phyloP scores from a whole-genome alignment of 2,329 filamentous ascomycete species.

The Diplodia scrobiculata region DNA sequence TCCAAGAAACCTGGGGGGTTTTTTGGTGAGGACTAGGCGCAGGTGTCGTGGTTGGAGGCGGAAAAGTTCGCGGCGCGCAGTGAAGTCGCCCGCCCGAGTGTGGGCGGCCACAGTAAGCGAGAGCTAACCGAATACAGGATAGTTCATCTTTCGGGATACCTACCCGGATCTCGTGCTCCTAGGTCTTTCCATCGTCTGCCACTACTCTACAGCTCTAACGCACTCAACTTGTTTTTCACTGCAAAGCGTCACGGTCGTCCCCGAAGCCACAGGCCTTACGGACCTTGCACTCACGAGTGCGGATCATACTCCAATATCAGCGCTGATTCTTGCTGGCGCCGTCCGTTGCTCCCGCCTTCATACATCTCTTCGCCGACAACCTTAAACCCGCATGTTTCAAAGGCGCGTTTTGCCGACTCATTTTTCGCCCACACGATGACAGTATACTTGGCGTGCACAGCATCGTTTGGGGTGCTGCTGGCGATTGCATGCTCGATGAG shows the following conservation, averaged over 20 bases:
- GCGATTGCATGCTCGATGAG: slow-evolving; percentile 37
- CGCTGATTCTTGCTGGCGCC: neutral
- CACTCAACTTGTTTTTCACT: too few relatives aligned
- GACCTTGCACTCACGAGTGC: neutral
- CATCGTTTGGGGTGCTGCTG: slow-evolving; percentile 28
- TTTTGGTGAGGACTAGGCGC: slow-evolving; percentile 29
- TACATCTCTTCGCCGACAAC: slow-evolving; percentile 25
- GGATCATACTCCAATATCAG: slow-evolving; percentile 3
- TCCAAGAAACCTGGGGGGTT: slow-evolving; percentile 48
- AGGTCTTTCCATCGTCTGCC: neutral
- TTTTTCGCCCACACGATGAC: slow-evolving; percentile 38
- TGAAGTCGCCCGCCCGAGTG: slow-evolving; percentile 17
- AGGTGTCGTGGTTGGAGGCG: slow-evolving; percentile 25
- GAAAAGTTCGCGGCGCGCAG: slow-evolving; percentile 20
- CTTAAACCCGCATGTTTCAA: slow-evolving; percentile 37
- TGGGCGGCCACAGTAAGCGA: slow-evolving; percentile 24
- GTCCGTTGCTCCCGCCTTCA: neutral
- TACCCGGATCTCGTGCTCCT: neutral
- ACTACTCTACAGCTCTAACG: neutral
- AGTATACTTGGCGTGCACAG: slow-evolving; percentile 29
- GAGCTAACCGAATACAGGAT: neutral
- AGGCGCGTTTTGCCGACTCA: slow-evolving; percentile 34
- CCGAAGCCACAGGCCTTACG: neutral
- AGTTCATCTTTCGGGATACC: neutral
- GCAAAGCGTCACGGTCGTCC: too few relatives aligned